Evolutionary conservation across 78 protist species (phyloP), one percentile per base, ranked within the genome.

Genomic region (Speleostelium caveatum): DNA sequence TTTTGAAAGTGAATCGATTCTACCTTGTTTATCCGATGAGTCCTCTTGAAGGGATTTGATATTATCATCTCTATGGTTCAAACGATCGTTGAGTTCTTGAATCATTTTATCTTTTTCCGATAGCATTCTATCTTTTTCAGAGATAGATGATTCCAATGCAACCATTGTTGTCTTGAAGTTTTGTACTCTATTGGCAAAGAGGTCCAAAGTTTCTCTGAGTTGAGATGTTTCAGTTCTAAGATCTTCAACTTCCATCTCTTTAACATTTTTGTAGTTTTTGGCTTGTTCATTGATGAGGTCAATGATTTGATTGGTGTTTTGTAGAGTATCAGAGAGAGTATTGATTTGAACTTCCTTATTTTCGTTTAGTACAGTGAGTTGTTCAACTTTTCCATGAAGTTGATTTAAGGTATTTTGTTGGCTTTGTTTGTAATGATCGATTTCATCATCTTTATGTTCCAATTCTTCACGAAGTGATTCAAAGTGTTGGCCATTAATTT

Each of bases 161-260:
- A 30, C 58, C 19, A 83, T 60, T 1, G 42, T 42, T 39, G 61
- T 14, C 38, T 66, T 39, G n/a, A 58, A 69, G 1, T 83, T 79
- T 22, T 32, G 22, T 32, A 83, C 22, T 32, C 51, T 53, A 5
- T 56, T 35, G 36, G 73, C 38, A 0, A 59, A 49, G 16, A 33
- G 26, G 21, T 6, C 17, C 19, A n/a, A 24, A 8, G 77, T 83
- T 12, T 83, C 79, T 17, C 91, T 10, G n/a, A 83, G 49, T 30
- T 5, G 8, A 4, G 51, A 42, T 2, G 72, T 69, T 39, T 83
- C 91, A 22, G 21, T 45, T 33, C 79, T 42, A 2, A 83, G 49
- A 19, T 66, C 36, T 24, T 83, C 91, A 30, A 83, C 66, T 24
- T 83, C 79, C 91, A 83, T 83, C 14, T 69, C 91, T 6, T 74